Evolutionary conservation across 805 yeast genomes (phyloP).

Genomic region (Saturnispora mendoncae): DNA sequence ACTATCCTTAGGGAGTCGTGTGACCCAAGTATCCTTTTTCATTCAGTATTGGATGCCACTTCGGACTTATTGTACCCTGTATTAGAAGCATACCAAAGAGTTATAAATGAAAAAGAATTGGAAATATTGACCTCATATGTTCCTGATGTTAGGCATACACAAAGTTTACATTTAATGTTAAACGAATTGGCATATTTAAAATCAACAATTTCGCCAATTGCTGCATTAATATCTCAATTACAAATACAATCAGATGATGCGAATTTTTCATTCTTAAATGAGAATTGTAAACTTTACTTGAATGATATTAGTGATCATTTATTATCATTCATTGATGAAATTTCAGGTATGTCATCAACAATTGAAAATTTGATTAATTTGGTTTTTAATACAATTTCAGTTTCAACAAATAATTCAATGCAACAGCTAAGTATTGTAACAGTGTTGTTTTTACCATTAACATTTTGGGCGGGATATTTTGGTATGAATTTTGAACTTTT

Average conservation of each 20-base stretch:
- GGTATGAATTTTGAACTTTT: constrained; percentile 46
- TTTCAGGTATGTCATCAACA: constrained; percentile 44
- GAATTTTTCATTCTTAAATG: constrained; percentile 28
- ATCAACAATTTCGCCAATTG: constrained; percentile 39
- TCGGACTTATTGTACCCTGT: constrained; percentile 49
- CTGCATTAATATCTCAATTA: constrained; percentile 38
- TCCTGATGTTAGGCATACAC: constrained; percentile 44
- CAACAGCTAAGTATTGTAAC: constrained; percentile 45
- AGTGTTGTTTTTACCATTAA: constrained; percentile 48
- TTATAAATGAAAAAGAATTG: constrained; percentile 42
- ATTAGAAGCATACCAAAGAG: constrained; percentile 40
- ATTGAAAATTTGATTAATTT: constrained; percentile 43
- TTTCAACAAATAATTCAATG: constrained; percentile 48
- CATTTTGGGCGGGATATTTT: constrained; percentile 54
- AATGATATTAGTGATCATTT: constrained; percentile 53
- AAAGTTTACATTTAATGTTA: constrained; percentile 43
- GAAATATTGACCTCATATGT: constrained; percentile 35
- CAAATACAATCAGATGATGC: constrained; percentile 30
- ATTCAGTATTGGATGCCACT: constrained; percentile 45
- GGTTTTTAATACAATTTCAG: constrained; percentile 49
- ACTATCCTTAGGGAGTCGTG: constrained; percentile 43
- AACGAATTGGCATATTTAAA: constrained; percentile 43
- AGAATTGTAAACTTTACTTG: constrained; percentile 38
- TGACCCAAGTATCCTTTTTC: constrained; percentile 44
- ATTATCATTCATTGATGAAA: constrained; percentile 41